Base-by-base conservation (phyloP, 306 rosid species). In the Sicyos baderoa region DNA sequence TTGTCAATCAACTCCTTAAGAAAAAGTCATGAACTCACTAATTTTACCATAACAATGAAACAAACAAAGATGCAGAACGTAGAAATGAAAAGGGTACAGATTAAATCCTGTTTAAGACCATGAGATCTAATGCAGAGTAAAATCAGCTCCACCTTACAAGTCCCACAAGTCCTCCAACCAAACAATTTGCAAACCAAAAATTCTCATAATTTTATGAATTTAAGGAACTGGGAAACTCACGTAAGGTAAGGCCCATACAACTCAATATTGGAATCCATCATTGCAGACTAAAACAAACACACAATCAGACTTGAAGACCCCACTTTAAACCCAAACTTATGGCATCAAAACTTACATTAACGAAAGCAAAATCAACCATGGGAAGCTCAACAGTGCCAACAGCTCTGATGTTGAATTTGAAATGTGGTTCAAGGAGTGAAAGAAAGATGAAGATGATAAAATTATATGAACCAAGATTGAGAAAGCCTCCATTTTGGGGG, bases 61-160 rank as follows among this genome's bases (percentile, higher is more conserved):
- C 16, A 51, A 68, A 50, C 48, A 22, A 22, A 4, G 23, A 25
- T n/a, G n/a, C 21, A 51, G 59, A 50, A 27, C 16, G 19, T 0
- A 27, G 49, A 67, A 2, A 67, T 21, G 42, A 54, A 70, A 70
- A 40, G 74, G 63, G 70, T 35, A 52, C 1, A 47, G 25, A 32
- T 47, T 55, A 47, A 27, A 48, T 37, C 50, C 5, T 15, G 5
- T 19, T 21, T 12, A 51, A 52, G 45, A 40, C 5, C 42, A 35
- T 35, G 42, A 35, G 42, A 35, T 35, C 42, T 4, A 35, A 1
- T 35, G 42, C 42, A 35, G 42, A 35, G 42, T 35, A 58, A 77
- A 62, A 25, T 76, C 60, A 88, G 96, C 99, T 93, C 99, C 76
- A 93, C 99, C 88, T 88, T 78, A 72, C 99, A 93, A 16, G 99